These are phyloP conservation scores for Areca catechu DNA, from an alignment of 176 grass and related monocot species.

Conservation along the genomic window DNA sequence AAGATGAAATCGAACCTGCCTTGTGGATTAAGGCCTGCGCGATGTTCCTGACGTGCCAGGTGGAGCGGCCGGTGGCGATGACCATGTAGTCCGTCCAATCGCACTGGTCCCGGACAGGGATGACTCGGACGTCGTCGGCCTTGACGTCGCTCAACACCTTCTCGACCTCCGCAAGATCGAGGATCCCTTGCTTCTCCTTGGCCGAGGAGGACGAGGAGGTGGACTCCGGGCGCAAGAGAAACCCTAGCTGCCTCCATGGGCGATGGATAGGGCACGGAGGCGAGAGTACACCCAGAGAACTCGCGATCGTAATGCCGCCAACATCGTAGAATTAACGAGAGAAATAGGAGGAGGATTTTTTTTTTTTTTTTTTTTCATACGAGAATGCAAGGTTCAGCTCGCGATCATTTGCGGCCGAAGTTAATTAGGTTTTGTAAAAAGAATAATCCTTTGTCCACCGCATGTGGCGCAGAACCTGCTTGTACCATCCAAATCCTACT, in stretches of 20 bases:
- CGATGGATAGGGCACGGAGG: not conserved
- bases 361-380: too few relatives aligned
- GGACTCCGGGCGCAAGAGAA: slow-evolving; percentile 6
- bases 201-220: slow-evolving; percentile 1
- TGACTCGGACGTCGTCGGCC: slow-evolving; percentile 79
- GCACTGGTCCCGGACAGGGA: slow-evolving; percentile 61
- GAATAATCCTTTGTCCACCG: too few relatives aligned
- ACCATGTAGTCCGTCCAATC: slow-evolving; percentile 79
- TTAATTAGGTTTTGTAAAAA: too few relatives aligned
- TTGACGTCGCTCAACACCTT: slow-evolving; percentile 72
- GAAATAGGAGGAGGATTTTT: too few relatives aligned
- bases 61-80: slow-evolving; percentile 63
- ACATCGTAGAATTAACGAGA: slow-evolving; percentile 18
- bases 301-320: slow-evolving; percentile 36
- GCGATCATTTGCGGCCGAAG: too few relatives aligned
- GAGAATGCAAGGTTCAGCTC: too few relatives aligned
- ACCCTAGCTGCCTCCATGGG: not conserved
- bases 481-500: too few relatives aligned
- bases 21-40: slow-evolving; percentile 93
- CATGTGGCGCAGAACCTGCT: too few relatives aligned
- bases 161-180: slow-evolving; percentile 78
- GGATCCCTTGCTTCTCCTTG: slow-evolving; percentile 14
- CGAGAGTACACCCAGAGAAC: slow-evolving; percentile 4
- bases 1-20: slow-evolving; percentile 18
- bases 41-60: slow-evolving; percentile 97